Percentiles rank a stretch among this genome's conserved stretches.
These are phyloP conservation scores for Leccinum boreale DNA, from an alignment of 768 basidiomycete species.

Conservation along the genomic window DNA sequence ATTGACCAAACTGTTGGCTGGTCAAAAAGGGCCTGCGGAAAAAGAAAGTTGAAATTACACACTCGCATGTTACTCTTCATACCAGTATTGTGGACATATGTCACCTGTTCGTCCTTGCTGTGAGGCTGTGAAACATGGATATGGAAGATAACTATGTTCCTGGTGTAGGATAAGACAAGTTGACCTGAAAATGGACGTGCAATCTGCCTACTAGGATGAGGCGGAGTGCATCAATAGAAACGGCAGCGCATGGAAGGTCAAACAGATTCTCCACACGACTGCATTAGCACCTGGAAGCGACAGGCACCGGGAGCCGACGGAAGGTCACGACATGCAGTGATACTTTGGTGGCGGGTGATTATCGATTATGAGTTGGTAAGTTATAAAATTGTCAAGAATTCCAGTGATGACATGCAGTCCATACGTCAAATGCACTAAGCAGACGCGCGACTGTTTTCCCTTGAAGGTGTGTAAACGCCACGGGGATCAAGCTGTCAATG, in stretches of 20 bases:
- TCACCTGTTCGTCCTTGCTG: conserved; percentile 36
- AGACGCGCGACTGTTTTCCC: background rate
- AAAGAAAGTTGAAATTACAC: conserved; percentile 31
- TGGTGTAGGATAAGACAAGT: background rate
- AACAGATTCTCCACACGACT: conserved; percentile 36
- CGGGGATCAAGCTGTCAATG: background rate
- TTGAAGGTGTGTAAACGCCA: background rate
- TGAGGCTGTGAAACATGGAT: conserved; percentile 35
- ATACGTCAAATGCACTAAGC: background rate
- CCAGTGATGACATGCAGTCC: conserved; percentile 28
- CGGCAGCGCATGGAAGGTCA: conserved; percentile 35
- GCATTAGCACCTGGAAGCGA: conserved; percentile 32
- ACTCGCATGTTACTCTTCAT: conserved; percentile 24
- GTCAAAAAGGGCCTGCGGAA: background rate
- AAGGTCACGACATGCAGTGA: conserved; percentile 24
- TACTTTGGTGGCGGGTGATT: conserved; percentile 35
- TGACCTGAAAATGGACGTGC: background rate
- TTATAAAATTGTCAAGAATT: conserved; percentile 40
- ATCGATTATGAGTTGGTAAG: conserved; percentile 37
- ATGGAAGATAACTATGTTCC: conserved; percentile 21
- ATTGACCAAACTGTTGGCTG: conserved; percentile 20
- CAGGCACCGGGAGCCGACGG: background rate
- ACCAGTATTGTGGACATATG: background rate
- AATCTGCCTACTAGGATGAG: conserved; percentile 25
- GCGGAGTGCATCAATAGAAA: conserved; percentile 36